A percentile compares a stretch with the other conserved stretches of the same genome.
These are phyloP conservation scores for Mortierella claussenii DNA, from an alignment of 192 early-diverging fungal species.

Conservation along the genomic window DNA sequence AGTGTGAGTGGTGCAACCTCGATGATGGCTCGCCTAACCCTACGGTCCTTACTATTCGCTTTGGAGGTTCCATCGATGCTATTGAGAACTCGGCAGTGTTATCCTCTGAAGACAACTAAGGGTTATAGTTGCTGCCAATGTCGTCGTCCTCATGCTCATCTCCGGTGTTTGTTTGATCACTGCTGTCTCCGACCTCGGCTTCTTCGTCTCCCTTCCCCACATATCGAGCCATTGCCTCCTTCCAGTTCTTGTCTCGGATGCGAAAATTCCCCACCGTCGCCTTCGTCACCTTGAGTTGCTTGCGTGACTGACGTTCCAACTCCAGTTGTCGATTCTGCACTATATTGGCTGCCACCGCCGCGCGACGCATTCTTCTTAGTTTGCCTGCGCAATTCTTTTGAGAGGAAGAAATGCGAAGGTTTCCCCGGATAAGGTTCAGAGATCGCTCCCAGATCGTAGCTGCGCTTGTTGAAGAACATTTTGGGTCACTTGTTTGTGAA, in stretches of 20 bases:
- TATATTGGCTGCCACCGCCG: slow-evolving; percentile 8
- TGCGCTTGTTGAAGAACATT: slow-evolving; percentile 28
- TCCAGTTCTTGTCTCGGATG: slow-evolving; percentile 16
- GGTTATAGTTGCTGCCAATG: slow-evolving; percentile 14
- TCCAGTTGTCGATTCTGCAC: slow-evolving; percentile 22
- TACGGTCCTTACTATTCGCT: slow-evolving; percentile 20
- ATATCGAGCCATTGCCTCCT: slow-evolving; percentile 13
- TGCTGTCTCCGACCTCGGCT: slow-evolving; percentile 13
- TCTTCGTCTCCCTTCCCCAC: slow-evolving; percentile 7
- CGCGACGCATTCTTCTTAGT: slow-evolving; percentile 9
- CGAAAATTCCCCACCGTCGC: slow-evolving; percentile 12
- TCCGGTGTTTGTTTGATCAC: not conserved
- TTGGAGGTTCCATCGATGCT: slow-evolving; percentile 28
- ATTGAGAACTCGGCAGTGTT: slow-evolving; percentile 26
- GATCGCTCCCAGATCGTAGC: slow-evolving; percentile 22
- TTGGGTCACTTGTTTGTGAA: slow-evolving; percentile 22
- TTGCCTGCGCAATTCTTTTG: slow-evolving; percentile 11
- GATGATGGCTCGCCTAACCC: slow-evolving; percentile 21
- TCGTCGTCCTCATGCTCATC: slow-evolving; percentile 14
- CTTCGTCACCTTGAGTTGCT: slow-evolving; percentile 18
- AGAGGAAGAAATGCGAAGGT: slow-evolving; percentile 21
- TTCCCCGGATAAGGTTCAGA: slow-evolving; percentile 17
- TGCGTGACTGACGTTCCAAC: slow-evolving; percentile 18
- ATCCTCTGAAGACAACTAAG: slow-evolving; percentile 24
- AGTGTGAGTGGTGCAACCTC: slow-evolving; percentile 21